Evolutionary conservation across 1,139 yeast species (phyloP).

Genomic region (Blastobotrys aristatus): DNA sequence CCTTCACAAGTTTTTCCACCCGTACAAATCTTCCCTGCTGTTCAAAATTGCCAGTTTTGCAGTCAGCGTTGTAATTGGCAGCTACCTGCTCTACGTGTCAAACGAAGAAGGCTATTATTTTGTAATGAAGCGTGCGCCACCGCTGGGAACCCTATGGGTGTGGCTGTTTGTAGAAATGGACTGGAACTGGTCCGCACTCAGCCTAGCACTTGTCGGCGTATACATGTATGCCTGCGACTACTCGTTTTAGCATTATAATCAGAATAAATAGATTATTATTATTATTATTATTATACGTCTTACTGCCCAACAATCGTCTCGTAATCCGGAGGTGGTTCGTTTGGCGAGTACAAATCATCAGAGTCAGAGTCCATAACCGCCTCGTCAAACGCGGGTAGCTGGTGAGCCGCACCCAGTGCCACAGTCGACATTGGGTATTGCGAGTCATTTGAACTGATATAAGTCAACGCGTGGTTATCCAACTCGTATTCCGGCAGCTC

Average conservation of each 20-base stretch:
- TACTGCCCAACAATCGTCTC: constrained; percentile 10
- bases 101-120: constrained; percentile 38
- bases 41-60: constrained; percentile 26
- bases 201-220: constrained; percentile 29
- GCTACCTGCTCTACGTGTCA: constrained; percentile 33
- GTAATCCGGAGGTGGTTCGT: constrained; percentile 23
- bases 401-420: constrained; percentile 6
- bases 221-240: constrained; percentile 33
- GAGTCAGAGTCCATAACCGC: constrained; percentile 22
- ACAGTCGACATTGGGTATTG: constrained; percentile 10
- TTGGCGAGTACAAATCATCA: constrained; percentile 1
- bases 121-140: constrained; percentile 39
- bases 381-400: constrained; percentile 32
- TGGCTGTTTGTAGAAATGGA: constrained; percentile 40
- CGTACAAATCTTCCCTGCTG: constrained; percentile 19
- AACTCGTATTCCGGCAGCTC: constrained; percentile 60
- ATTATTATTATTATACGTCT: too few species aligned
- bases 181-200: constrained; percentile 34
- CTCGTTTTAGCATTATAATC: constrained; percentile 17
- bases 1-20: constrained; percentile 30
- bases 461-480: constrained; percentile 7
- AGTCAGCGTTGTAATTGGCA: constrained; percentile 30
- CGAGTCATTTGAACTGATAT: constrained; percentile 13
- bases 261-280: constrained; percentile 2
- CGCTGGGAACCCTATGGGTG: constrained; percentile 39